These are phyloP conservation scores for Trametes sp. DNA, from an alignment of 1,284 basidiomycete genomes.

Conservation along the genomic window DNA sequence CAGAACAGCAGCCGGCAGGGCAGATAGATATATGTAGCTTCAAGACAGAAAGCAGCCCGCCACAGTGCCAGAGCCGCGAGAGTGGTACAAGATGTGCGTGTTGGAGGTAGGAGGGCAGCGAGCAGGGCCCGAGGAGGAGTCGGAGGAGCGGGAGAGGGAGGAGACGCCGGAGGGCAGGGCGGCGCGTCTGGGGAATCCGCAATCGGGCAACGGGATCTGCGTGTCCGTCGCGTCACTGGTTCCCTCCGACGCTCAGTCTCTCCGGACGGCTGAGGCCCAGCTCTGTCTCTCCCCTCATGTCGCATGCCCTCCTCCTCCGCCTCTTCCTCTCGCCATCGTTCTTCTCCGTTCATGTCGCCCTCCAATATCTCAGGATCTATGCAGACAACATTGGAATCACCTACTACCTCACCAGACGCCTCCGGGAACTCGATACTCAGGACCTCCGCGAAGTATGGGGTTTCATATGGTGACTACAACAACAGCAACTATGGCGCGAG, in stretches of 20 bases:
- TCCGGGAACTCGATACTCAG: constrained; percentile 77
- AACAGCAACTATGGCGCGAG: constrained; percentile 8
- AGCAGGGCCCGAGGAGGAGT: neutral
- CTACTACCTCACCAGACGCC: constrained; percentile 90
- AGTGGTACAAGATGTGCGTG: constrained; percentile 2
- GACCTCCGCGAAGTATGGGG: constrained; percentile 97
- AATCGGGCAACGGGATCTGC: constrained; percentile 17
- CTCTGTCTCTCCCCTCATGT: constrained; percentile 43
- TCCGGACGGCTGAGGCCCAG: neutral
- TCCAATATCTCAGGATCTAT: constrained; percentile 89
- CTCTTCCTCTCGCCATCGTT: constrained; percentile 90
- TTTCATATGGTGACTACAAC: constrained; percentile 80
- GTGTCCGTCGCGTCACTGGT: constrained; percentile 11
- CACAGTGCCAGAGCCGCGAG: neutral
- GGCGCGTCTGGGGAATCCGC: constrained; percentile 16
- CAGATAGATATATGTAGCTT: neutral
- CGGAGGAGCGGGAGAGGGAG: neutral
- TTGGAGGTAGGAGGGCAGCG: neutral
- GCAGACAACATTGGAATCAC: constrained; percentile 95
- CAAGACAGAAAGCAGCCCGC: neutral
- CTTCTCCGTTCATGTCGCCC: constrained; percentile 91
- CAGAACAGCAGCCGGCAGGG: neutral
- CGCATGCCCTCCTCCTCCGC: constrained; percentile 84
- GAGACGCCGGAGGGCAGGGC: constrained; percentile 1
- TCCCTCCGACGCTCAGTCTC: neutral